phyloP scores from a whole-genome alignment of 78 protist species.

The Dictyostelium purpureum region DNA sequence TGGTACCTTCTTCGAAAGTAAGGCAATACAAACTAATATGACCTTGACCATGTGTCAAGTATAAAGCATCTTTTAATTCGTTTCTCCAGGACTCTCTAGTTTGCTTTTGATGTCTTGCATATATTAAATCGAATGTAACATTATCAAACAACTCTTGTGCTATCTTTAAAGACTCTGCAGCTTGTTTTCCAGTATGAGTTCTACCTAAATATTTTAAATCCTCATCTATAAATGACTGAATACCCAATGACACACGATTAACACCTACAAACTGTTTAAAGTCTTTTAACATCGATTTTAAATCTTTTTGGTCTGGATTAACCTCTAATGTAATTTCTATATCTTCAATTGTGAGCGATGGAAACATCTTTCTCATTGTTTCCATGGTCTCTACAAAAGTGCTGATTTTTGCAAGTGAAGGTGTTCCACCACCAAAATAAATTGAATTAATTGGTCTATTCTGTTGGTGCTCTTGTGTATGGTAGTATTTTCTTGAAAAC shows the following conservation, averaged over 20 bases:
- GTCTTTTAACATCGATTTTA: background rate
- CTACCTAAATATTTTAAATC: constrained; percentile 56
- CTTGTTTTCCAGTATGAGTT: constrained; percentile 22
- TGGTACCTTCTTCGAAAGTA: constrained; percentile 78
- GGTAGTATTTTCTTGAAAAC: background rate
- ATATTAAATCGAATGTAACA: constrained; percentile 74
- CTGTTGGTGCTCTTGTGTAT: no score
- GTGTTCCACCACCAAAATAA: constrained; percentile 86
- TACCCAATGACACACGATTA: constrained; percentile 75
- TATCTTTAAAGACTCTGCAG: constrained; percentile 1
- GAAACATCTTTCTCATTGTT: background rate
- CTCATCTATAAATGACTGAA: constrained; percentile 55
- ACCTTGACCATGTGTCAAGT: background rate
- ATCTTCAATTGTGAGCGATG: background rate
- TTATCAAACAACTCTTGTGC: constrained; percentile 22
- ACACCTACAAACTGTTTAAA: constrained; percentile 40
- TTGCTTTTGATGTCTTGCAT: constrained; percentile 43
- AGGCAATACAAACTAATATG: constrained; percentile 50
- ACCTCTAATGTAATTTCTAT: constrained; percentile 74
- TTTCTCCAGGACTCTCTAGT: constrained; percentile 25
- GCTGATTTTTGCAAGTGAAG: constrained; percentile 62
- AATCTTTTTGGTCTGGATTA: constrained; percentile 65
- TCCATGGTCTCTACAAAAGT: constrained; percentile 1
- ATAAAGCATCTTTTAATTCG: constrained; percentile 38
- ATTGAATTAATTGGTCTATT: constrained; percentile 33